A percentile compares a stretch with the other conserved stretches of the same genome.
Evolutionary conservation across 805 yeast genomes (phyloP).

Genomic region (Nakazawaea ishiwadae): DNA sequence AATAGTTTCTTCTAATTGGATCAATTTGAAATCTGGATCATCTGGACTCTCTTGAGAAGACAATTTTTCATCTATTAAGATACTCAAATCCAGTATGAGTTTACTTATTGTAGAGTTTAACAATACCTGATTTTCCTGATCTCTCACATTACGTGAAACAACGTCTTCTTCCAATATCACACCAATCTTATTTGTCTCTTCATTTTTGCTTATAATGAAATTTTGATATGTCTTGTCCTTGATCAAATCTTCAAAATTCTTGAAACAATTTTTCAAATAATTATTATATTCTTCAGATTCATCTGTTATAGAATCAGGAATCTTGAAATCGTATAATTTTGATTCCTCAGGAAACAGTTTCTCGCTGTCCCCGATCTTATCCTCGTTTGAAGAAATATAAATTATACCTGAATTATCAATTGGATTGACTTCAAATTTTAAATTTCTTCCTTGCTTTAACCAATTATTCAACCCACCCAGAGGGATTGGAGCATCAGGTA

Average conservation of each 20-base stretch:
- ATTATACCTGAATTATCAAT: constrained; percentile 34
- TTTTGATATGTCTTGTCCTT: constrained; percentile 36
- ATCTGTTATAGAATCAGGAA: constrained; percentile 32
- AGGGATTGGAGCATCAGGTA: constrained; percentile 31
- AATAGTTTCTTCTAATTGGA: constrained; percentile 35
- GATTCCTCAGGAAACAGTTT: constrained; percentile 33
- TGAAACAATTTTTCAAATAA: constrained; percentile 47
- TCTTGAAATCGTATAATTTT: constrained; percentile 35
- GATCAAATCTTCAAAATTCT: constrained; percentile 45
- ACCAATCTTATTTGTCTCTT: constrained; percentile 23
- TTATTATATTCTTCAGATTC: constrained; percentile 36
- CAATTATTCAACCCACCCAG: constrained; percentile 26
- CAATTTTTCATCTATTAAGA: constrained; percentile 25
- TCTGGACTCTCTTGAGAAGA: constrained; percentile 16
- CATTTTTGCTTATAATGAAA: constrained; percentile 20
- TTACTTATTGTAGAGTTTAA: constrained; percentile 23
- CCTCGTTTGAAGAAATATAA: constrained; percentile 27
- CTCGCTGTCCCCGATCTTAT: constrained; percentile 15
- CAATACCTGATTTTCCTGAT: constrained; percentile 27
- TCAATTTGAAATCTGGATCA: constrained; percentile 15
- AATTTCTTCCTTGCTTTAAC: constrained; percentile 29
- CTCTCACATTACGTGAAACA: constrained; percentile 31
- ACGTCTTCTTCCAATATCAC: constrained; percentile 29
- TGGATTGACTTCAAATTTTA: constrained; percentile 45
- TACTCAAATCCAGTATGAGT: constrained; percentile 22